Evolutionary conservation across 192 early-diverging fungal species (phyloP).

Genomic region (Pilobolus umbonatus): DNA sequence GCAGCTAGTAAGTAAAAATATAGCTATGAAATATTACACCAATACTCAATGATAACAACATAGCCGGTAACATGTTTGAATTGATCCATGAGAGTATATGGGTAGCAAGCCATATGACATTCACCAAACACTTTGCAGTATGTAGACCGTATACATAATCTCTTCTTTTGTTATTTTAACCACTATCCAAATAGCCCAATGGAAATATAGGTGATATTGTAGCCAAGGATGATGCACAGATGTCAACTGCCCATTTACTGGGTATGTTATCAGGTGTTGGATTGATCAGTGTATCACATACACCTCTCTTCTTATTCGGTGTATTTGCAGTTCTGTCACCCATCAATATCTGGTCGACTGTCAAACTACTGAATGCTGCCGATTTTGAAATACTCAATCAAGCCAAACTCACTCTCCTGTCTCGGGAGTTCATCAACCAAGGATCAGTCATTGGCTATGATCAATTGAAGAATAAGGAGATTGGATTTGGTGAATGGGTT

Average conservation of each 20-base stretch:
- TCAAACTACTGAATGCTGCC: slow-evolving; percentile 49
- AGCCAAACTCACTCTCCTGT: slow-evolving; percentile 51
- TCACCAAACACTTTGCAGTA: slow-evolving; percentile 62
- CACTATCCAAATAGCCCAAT: slow-evolving; percentile 32
- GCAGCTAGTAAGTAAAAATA: slow-evolving; percentile 33
- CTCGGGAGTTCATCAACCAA: slow-evolving; percentile 42
- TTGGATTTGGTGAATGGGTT: slow-evolving; percentile 62
- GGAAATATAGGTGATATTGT: slow-evolving; percentile 72
- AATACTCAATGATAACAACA: neutral
- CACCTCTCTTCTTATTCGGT: slow-evolving; percentile 50
- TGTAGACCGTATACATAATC: slow-evolving; percentile 6
- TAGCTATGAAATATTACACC: neutral
- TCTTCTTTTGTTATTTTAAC: slow-evolving; percentile 3
- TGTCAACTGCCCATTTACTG: slow-evolving; percentile 58
- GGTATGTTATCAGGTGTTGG: slow-evolving; percentile 58
- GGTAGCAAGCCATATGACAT: slow-evolving; percentile 67
- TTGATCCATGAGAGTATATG: slow-evolving; percentile 63
- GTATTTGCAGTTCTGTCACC: slow-evolving; percentile 50
- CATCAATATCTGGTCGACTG: slow-evolving; percentile 52
- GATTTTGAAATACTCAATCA: slow-evolving; percentile 65
- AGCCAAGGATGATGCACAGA: slow-evolving; percentile 69
- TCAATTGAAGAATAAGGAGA: slow-evolving; percentile 36
- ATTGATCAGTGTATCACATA: slow-evolving; percentile 48
- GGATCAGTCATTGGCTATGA: slow-evolving; percentile 40
- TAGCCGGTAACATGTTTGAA: slow-evolving; percentile 53